Base-by-base conservation (phyloP, 768 basidiomycete species). In the Inosperma sp. region DNA sequence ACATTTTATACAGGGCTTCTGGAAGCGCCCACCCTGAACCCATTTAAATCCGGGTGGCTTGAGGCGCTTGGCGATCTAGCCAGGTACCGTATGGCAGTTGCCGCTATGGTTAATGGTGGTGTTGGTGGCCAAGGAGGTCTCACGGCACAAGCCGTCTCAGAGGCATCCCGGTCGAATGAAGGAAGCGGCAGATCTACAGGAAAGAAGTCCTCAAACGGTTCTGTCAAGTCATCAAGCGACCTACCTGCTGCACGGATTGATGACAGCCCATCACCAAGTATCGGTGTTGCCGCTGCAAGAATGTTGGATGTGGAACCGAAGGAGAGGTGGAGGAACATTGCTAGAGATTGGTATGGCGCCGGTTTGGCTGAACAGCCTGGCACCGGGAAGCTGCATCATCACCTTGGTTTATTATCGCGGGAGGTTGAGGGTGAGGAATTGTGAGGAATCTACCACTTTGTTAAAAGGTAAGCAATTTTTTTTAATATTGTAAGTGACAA, bases 51-150 rank as follows among this genome's bases (percentile, higher is more conserved):
- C 1, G 83, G 84, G 16, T 99, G 96, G 96, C 80, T 98, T 44
- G 96, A 99, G 65, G 92, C 93, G 3, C 82, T 99, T 12, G 96
- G 96, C 22, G 96, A 99, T 67, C 78, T 99, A 25, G 93, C 96
- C 0, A 78, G 94, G 26, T 98, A 97, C 66, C 81, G 89, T 43
- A 94, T 96, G 89, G 86, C 86, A 1, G 88, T 97, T 14, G 88
- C 91, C 19, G 86, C 83, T 27, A 83, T 93, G 77, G 76, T 88
- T 22, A 76, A 79, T 25, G 76, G 77, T 25, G 74, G 70, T 29
- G 62, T 75, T 4, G 19, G 72, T 14, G 62, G 67, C 5, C 61
- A 65, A 14, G 63, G 66, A 4, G 72, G 75, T 0, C 74, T 88
- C 31, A 85, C 84, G 0, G 54, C 72, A 3, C 76, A 82, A 49